phyloP scores from a whole-genome alignment of 306 rosid species.

The Acacia confusa region DNA sequence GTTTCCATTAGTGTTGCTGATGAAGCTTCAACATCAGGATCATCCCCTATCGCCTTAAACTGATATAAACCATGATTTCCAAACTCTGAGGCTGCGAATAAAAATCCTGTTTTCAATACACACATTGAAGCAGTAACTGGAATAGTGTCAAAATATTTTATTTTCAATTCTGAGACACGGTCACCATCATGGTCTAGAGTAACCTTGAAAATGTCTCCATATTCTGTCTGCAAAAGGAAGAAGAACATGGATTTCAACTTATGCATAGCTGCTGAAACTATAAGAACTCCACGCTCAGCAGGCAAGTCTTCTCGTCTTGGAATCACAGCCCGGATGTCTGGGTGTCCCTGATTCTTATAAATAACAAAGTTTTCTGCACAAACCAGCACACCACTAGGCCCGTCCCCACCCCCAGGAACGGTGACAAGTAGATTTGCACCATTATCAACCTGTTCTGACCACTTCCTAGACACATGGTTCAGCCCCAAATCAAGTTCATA shows the following conservation, averaged over 20 bases:
- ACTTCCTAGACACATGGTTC: constrained; percentile 92
- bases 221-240: constrained; percentile 92
- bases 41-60: constrained; percentile 89
- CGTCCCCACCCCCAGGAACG: constrained; percentile 97
- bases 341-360: constrained; percentile 92
- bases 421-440: constrained; percentile 91
- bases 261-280: constrained; percentile 90
- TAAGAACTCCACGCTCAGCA: constrained; percentile 86
- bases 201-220: constrained; percentile 93
- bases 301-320: constrained; percentile 87
- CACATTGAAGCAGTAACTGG: constrained; percentile 94
- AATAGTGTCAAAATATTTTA: constrained; percentile 90
- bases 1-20: constrained; percentile 85
- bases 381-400: constrained; percentile 94
- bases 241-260: constrained; percentile 82
- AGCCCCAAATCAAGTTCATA: constrained; percentile 96
- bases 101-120: constrained; percentile 84
- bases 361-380: constrained; percentile 96
- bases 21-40: constrained; percentile 90
- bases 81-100: constrained; percentile 94
- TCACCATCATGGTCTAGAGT: constrained; percentile 79
- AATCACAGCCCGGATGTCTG: constrained; percentile 86
- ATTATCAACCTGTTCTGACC: constrained; percentile 95
- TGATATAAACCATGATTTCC: constrained; percentile 90
- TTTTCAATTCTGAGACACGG: constrained; percentile 73